Conservation (phyloP, 768 basidiomycete genomes). For the Podaxis sp. region DNA sequence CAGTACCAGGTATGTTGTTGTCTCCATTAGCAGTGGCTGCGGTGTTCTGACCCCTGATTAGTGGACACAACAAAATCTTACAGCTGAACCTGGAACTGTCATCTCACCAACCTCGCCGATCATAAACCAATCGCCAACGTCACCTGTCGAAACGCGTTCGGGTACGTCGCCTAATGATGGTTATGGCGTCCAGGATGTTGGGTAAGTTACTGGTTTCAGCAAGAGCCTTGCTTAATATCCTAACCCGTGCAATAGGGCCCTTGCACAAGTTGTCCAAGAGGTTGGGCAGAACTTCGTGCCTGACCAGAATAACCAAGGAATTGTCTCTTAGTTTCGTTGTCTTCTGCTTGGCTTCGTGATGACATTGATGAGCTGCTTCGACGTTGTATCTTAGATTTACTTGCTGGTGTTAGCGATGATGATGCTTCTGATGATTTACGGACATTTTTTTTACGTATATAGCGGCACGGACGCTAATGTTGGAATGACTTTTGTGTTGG, state of each 20-base stretch:
- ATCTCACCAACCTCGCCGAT: constrained; percentile 35
- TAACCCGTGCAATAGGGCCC: neutral
- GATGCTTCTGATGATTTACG: neutral
- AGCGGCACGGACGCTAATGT: neutral
- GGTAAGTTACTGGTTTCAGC: constrained; percentile 27
- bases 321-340: constrained; percentile 3
- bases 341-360: neutral
- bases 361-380: neutral
- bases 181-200: constrained; percentile 45
- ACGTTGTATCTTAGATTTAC: constrained; percentile 1
- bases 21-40: neutral
- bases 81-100: constrained; percentile 44
- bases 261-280: neutral
- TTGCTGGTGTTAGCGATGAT: neutral
- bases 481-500: neutral
- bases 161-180: constrained; percentile 68
- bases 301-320: neutral
- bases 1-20: constrained; percentile 44
- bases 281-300: constrained; percentile 5
- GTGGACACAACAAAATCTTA: constrained; percentile 59
- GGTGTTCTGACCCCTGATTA: constrained; percentile 29
- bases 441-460: neutral
- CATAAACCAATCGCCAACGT: constrained; percentile 31
- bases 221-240: neutral
- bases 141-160: constrained; percentile 32